These are phyloP conservation scores for Xylaria digitata DNA, from an alignment of 2,329 filamentous ascomycete genomes.

Conservation along the genomic window DNA sequence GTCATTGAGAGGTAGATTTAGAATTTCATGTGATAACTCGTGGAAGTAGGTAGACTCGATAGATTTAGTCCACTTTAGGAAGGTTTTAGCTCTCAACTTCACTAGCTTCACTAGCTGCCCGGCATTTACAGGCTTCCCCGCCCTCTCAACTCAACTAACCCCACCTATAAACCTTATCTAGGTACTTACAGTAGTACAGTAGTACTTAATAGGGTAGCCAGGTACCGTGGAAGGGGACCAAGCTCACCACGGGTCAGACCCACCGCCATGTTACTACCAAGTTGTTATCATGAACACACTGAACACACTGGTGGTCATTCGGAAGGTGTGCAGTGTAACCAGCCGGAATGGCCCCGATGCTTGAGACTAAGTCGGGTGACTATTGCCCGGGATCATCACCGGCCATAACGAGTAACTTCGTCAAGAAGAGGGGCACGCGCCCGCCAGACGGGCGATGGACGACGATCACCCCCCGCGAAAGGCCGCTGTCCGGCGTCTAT, in stretches of 20 bases:
- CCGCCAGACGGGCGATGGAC: not conserved
- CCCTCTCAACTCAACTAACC: constrained; percentile 17
- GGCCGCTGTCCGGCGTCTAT: constrained; percentile 15
- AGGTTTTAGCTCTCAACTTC: constrained; percentile 1
- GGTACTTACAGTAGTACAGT: no score
- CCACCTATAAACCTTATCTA: constrained; percentile 7
- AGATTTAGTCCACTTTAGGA: constrained; percentile 13
- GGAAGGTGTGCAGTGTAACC: constrained; percentile 15
- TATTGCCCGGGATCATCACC: constrained; percentile 19
- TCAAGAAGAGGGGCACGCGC: constrained; percentile 29
- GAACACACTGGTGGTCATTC: constrained; percentile 23
- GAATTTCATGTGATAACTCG: not conserved
- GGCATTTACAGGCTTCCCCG: constrained; percentile 24
- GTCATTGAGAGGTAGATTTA: no score
- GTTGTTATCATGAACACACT: constrained; percentile 13
- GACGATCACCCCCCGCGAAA: not conserved
- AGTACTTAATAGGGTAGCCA: no score
- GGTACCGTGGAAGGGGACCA: constrained; percentile 10
- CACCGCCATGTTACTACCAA: constrained; percentile 10
- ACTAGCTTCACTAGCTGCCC: constrained; percentile 1
- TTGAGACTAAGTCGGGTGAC: constrained; percentile 25
- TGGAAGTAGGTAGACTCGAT: not conserved
- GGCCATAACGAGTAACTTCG: constrained; percentile 1
- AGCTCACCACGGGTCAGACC: constrained; percentile 8
- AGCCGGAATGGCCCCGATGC: constrained; percentile 30